Evolutionary conservation across 2,329 filamentous ascomycete genomes (phyloP).

Genomic region (Didymella exigua): DNA sequence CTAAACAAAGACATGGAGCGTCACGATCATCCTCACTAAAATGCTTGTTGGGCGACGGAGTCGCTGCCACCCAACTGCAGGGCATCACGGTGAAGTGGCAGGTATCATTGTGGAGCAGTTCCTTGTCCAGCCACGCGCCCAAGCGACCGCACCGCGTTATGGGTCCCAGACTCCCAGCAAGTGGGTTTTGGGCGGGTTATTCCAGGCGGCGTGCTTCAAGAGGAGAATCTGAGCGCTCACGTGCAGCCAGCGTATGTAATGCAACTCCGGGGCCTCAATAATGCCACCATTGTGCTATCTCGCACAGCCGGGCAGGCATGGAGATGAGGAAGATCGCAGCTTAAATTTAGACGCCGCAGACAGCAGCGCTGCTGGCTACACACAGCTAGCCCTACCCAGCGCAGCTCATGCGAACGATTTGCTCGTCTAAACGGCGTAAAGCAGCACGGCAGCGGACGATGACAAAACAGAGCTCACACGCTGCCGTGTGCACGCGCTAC

Average conservation of each 20-base stretch:
- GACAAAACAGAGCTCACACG: constrained; percentile 15
- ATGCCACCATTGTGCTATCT: neutral
- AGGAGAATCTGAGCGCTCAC: constrained; percentile 29
- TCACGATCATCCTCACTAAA: constrained; percentile 5
- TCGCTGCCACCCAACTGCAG: constrained; percentile 13
- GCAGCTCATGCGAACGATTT: constrained; percentile 14
- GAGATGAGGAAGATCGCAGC: constrained; percentile 7
- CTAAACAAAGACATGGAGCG: constrained; percentile 13
- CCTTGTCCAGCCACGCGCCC: constrained; percentile 29
- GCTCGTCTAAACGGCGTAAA: constrained; percentile 14
- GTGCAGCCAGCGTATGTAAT: constrained; percentile 27
- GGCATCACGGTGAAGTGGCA: constrained; percentile 13
- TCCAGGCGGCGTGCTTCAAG: constrained; percentile 24
- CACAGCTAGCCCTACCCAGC: constrained; percentile 8
- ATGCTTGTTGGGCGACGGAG: constrained; percentile 8
- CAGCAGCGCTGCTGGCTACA: constrained; percentile 6
- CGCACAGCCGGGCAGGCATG: neutral
- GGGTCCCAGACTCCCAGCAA: constrained; percentile 16
- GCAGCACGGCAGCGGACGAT: constrained; percentile 13
- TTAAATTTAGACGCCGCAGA: constrained; percentile 10
- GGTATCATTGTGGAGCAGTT: constrained; percentile 22
- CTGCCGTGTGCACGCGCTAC: constrained; percentile 24
- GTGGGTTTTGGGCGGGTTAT: constrained; percentile 28
- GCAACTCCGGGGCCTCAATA: constrained; percentile 1
- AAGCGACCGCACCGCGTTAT: constrained; percentile 23